phyloP scores from a whole-genome alignment of 2,329 filamentous ascomycete genomes.

The Neofusicoccum cordaticola region DNA sequence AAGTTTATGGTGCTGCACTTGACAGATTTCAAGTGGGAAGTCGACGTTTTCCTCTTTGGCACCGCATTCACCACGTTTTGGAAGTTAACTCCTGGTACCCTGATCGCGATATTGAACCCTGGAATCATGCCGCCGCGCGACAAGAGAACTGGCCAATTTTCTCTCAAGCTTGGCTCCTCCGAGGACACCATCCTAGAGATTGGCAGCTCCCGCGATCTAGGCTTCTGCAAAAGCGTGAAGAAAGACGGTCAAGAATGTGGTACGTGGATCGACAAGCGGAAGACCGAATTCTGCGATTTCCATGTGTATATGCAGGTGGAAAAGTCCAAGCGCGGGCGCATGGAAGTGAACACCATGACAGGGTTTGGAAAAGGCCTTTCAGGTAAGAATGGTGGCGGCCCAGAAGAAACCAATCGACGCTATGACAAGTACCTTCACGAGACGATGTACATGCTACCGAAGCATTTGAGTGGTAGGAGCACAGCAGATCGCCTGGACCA shows the following conservation, averaged over 20 bases:
- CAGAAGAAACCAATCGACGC: slow-evolving; percentile 28
- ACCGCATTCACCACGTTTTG: slow-evolving; percentile 89
- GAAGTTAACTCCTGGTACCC: slow-evolving; percentile 87
- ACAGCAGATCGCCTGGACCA: slow-evolving; percentile 65
- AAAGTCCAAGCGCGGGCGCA: slow-evolving; percentile 64
- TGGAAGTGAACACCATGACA: slow-evolving; percentile 75
- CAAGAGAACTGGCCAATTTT: slow-evolving; percentile 78
- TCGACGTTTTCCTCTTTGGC: slow-evolving; percentile 90
- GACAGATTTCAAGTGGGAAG: slow-evolving; percentile 83
- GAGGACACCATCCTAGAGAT: slow-evolving; percentile 89
- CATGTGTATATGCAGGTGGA: slow-evolving; percentile 80
- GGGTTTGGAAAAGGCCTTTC: slow-evolving; percentile 27
- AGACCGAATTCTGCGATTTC: slow-evolving; percentile 89
- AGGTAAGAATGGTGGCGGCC: slow-evolving; percentile 26
- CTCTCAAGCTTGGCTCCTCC: slow-evolving; percentile 77
- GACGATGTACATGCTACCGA: slow-evolving; percentile 43
- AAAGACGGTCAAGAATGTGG: slow-evolving; percentile 80
- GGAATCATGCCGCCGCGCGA: slow-evolving; percentile 83
- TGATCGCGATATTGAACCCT: slow-evolving; percentile 90
- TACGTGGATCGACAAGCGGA: slow-evolving; percentile 81
- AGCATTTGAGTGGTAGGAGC: slow-evolving; percentile 35
- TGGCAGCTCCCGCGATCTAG: slow-evolving; percentile 78
- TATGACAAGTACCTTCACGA: slow-evolving; percentile 60
- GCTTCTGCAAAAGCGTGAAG: slow-evolving; percentile 80
- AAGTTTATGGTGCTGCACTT: slow-evolving; percentile 94